phyloP scores from a whole-genome alignment of 345 rosid species.

The Dimocarpus longan region DNA sequence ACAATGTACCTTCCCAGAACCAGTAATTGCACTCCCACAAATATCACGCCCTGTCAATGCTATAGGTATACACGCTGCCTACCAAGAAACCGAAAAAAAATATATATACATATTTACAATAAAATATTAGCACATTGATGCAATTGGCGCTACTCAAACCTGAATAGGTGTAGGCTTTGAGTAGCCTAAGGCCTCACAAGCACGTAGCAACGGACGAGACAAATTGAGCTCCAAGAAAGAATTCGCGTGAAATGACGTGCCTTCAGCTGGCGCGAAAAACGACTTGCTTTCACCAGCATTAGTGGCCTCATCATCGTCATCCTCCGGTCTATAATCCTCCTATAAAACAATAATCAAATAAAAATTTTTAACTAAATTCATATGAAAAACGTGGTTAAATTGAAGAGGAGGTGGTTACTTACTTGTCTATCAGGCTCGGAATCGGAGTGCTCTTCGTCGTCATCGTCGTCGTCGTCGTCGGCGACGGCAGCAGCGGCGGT shows the following conservation, averaged over 20 bases:
- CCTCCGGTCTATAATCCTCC: conserved; percentile 74
- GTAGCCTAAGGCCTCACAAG: conserved; percentile 90
- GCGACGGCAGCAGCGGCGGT: neutral
- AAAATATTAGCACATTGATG: neutral
- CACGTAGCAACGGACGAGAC: conserved; percentile 89
- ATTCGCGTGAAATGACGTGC: conserved; percentile 80
- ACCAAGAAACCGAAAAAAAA: conserved; percentile 19
- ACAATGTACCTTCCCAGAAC: conserved; percentile 84
- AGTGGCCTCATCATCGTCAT: conserved; percentile 52
- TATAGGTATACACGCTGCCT: conserved; percentile 94
- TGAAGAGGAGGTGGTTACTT: conserved; percentile 25
- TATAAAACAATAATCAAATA: conserved; percentile 20
- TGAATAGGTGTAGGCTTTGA: conserved; percentile 93
- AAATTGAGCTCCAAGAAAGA: conserved; percentile 89
- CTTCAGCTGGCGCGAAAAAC: conserved; percentile 68
- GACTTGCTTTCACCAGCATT: conserved; percentile 48
- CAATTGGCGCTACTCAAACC: conserved; percentile 37
- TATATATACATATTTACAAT: neutral
- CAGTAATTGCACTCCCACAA: conserved; percentile 97
- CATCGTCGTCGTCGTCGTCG: conserved; percentile 37
- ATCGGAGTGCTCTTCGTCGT: conserved; percentile 47
- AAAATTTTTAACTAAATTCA: neutral
- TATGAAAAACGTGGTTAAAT: neutral
- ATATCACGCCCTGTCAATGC: conserved; percentile 93
- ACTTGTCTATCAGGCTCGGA: conserved; percentile 72